Evolutionary conservation across 768 basidiomycete genomes (phyloP).

Genomic region (Porpolomopsis calyptriformis): DNA sequence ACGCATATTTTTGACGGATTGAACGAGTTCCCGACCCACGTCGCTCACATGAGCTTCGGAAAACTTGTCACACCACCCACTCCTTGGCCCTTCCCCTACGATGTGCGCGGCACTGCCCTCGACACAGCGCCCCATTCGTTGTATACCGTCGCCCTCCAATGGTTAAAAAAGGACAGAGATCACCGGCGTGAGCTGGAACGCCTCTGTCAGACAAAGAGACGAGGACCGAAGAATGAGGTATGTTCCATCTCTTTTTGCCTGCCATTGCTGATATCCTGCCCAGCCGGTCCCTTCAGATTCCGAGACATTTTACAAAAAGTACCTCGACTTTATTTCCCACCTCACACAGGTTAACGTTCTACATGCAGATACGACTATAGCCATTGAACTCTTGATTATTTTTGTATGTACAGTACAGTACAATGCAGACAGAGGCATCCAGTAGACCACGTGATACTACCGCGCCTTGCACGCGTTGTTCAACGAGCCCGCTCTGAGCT

Average conservation of each 20-base stretch:
- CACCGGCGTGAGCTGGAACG: conserved; percentile 48
- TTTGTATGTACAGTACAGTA: no score
- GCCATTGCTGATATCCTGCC: conserved; percentile 8
- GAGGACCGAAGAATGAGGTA: conserved; percentile 52
- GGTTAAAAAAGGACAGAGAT: conserved; percentile 80
- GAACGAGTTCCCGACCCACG: conserved; percentile 82
- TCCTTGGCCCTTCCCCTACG: conserved; percentile 50
- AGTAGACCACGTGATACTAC: not conserved
- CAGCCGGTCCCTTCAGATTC: conserved; percentile 61
- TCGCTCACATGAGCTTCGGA: conserved; percentile 87
- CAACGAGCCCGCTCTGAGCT: no score
- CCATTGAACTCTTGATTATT: no score
- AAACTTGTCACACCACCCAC: conserved; percentile 55
- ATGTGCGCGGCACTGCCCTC: conserved; percentile 12
- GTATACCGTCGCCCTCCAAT: conserved; percentile 68
- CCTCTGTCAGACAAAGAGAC: conserved; percentile 36
- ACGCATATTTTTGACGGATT: conserved; percentile 97
- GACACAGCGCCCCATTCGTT: conserved; percentile 30
- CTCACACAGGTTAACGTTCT: not conserved
- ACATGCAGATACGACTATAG: conserved; percentile 32
- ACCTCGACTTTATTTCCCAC: conserved; percentile 18
- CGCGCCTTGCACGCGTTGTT: not conserved
- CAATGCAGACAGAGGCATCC: not conserved
- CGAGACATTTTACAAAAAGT: conserved; percentile 83
- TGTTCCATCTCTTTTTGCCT: not conserved